phyloP scores from a whole-genome alignment of 192 early-diverging fungal species.

The Linnemannia exigua region DNA sequence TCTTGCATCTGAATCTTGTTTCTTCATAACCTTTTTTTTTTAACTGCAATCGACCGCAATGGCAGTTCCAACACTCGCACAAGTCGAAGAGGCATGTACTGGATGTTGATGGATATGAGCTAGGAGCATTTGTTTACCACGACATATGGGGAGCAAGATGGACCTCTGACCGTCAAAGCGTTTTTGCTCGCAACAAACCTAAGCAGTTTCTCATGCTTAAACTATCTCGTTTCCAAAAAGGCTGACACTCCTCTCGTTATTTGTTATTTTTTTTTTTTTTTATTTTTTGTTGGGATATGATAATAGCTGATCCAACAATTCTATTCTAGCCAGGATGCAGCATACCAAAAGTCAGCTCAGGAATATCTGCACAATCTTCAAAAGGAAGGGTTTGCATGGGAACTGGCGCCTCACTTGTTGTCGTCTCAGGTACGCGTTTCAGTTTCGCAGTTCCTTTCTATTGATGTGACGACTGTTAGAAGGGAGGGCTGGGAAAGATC shows the following conservation, averaged over 20 bases:
- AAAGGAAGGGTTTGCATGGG: slow-evolving; percentile 67
- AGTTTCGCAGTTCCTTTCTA: background rate
- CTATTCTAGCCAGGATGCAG: slow-evolving; percentile 57
- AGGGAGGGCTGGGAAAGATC: background rate
- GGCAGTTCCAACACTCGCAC: slow-evolving; percentile 43
- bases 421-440: slow-evolving; percentile 54
- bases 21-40: background rate
- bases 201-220: background rate
- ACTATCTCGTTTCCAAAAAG: background rate
- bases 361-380: slow-evolving; percentile 68
- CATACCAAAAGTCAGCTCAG: slow-evolving; percentile 60
- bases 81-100: slow-evolving; percentile 53
- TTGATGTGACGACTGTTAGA: background rate
- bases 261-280: background rate
- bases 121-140: background rate
- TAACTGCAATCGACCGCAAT: slow-evolving; percentile 23
- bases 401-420: slow-evolving; percentile 66
- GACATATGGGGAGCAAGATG: background rate
- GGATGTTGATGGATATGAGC: background rate
- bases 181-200: no score
- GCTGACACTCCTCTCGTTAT: background rate
- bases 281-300: background rate
- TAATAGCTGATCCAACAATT: slow-evolving; percentile 64
- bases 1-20: background rate
- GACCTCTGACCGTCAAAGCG: background rate